A percentile compares a stretch with the other conserved stretches of the same genome.
These are phyloP conservation scores for Przewalskia tangutica DNA, from an alignment of 257 asterid genomes.

Conservation along the genomic window DNA sequence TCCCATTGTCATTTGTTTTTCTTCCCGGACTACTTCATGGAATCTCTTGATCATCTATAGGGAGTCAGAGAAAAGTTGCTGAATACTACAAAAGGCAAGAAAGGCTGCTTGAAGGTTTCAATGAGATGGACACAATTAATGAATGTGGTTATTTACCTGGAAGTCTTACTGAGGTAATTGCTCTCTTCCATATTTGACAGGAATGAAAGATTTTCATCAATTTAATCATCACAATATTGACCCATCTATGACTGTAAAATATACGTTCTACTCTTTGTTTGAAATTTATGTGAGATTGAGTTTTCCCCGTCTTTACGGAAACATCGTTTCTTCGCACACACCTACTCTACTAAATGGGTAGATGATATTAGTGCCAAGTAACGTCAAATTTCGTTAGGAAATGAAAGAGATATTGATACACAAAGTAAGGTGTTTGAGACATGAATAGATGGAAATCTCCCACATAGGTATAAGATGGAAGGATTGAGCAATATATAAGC, in stretches of 20 bases:
- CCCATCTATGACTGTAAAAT: too few relatives aligned
- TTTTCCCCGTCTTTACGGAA: too few relatives aligned
- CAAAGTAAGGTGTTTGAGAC: too few relatives aligned
- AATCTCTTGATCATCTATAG: conserved; percentile 14
- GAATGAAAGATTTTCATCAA: background rate
- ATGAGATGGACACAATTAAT: conserved; percentile 71
- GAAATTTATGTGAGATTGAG: too few relatives aligned
- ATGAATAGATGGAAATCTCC: too few relatives aligned
- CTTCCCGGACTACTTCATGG: background rate
- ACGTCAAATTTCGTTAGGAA: too few relatives aligned
- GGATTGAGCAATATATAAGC: too few relatives aligned
- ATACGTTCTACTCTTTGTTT: background rate
- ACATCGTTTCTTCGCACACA: too few relatives aligned
- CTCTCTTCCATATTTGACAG: background rate
- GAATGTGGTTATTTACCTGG: conserved; percentile 55
- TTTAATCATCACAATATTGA: background rate
- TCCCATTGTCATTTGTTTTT: background rate
- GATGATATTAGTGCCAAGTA: too few relatives aligned
- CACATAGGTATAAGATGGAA: too few relatives aligned
- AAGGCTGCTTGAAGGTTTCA: conserved; percentile 68
- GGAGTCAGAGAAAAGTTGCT: conserved; percentile 52
- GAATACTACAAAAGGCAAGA: conserved; percentile 82
- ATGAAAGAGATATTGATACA: too few relatives aligned
- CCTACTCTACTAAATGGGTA: too few relatives aligned
- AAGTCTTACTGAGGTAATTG: conserved; percentile 51